A percentile compares a stretch with the other conserved stretches of the same genome.
Conservation (phyloP, 1,284 basidiomycete species). For the Microbotryum intermedium region DNA sequence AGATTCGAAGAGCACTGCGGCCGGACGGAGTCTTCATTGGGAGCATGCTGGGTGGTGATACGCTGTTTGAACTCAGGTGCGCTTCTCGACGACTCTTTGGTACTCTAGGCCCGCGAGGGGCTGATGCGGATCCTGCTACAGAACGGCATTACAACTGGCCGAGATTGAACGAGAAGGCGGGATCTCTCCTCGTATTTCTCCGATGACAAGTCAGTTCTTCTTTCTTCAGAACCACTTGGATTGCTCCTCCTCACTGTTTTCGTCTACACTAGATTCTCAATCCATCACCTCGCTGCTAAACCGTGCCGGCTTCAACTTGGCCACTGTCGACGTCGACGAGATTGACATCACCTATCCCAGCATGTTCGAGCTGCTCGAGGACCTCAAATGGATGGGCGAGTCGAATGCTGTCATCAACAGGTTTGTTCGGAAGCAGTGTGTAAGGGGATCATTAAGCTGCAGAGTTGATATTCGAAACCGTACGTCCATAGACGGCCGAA, state of each 20-base stretch:
- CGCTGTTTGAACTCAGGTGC: conserved; percentile 84
- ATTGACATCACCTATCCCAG: conserved; percentile 82
- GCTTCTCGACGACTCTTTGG: neutral
- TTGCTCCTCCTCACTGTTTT: neutral
- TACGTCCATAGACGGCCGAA: conserved; percentile 49
- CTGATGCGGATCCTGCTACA: conserved; percentile 22
- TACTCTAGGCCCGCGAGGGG: neutral
- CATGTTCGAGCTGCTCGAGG: conserved; percentile 93
- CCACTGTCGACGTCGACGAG: conserved; percentile 95
- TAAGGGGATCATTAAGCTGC: too few species aligned
- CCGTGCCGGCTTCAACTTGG: conserved; percentile 84
- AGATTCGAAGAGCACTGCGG: conserved; percentile 73
- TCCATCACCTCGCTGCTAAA: conserved; percentile 73
- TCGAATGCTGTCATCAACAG: conserved; percentile 61
- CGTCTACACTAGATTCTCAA: conserved; percentile 29
- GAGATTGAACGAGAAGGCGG: conserved; percentile 92
- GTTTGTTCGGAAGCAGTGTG: neutral
- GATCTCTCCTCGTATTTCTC: conserved; percentile 86
- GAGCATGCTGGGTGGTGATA: conserved; percentile 91
- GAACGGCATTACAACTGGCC: conserved; percentile 81
- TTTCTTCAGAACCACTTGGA: neutral
- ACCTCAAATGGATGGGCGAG: conserved; percentile 93
- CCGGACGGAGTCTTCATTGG: conserved; percentile 94
- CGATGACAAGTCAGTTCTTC: conserved; percentile 74
- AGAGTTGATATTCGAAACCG: neutral